Evolutionary conservation across 2,329 filamentous ascomycete genomes (phyloP).

Genomic region (Talaromyces sp.): DNA sequence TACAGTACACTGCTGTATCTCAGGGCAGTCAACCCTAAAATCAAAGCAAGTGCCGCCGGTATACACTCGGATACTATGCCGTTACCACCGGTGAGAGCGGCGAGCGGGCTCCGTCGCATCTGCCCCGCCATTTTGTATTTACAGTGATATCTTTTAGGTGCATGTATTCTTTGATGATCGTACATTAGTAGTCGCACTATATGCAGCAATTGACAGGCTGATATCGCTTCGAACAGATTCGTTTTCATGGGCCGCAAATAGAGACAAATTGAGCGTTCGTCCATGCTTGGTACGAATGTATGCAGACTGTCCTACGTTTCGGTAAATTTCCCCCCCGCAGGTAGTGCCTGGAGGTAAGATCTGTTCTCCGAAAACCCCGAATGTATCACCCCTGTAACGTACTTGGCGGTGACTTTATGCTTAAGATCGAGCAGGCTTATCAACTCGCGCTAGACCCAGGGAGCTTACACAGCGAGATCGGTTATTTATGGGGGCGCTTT

Average conservation of each 20-base stretch:
- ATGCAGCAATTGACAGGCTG: conserved; percentile 1
- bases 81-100: not conserved
- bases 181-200: not conserved
- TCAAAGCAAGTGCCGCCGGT: not conserved
- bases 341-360: not conserved
- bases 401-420: not conserved
- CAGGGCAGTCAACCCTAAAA: not conserved
- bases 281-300: not conserved
- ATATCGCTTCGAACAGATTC: not conserved
- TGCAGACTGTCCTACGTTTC: not conserved
- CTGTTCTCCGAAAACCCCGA: not conserved
- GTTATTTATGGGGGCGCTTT: not conserved
- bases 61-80: not conserved
- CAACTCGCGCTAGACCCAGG: not conserved
- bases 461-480: not conserved
- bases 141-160: not conserved
- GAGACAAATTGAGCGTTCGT: not conserved
- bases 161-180: not conserved
- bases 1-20: not conserved
- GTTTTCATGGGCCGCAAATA: not conserved
- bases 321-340: not conserved
- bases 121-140: not conserved
- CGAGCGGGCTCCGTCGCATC: not conserved
- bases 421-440: conserved; percentile 1
- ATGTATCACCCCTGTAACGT: not conserved